Conservation (phyloP, 768 basidiomycete genomes). For the Amanita fuliginea region DNA sequence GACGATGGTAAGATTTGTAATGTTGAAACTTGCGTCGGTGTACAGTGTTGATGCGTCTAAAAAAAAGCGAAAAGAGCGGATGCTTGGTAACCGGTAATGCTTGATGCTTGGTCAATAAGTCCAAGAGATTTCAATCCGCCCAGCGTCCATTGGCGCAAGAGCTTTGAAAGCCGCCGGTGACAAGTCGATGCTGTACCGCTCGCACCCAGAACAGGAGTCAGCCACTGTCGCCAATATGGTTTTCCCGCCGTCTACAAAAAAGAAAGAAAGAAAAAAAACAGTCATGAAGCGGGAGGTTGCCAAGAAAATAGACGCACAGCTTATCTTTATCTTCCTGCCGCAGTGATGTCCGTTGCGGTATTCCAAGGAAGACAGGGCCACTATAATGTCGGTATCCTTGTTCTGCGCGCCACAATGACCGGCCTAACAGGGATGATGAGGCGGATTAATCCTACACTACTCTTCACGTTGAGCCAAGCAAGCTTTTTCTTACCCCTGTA, state of each 20-base stretch:
- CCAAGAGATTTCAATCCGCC: slow-evolving; percentile 16
- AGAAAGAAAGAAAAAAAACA: too few relatives aligned
- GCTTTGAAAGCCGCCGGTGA: slow-evolving; percentile 17
- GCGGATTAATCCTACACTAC: neutral
- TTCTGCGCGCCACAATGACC: slow-evolving; percentile 16
- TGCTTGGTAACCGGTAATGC: neutral
- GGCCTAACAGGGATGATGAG: slow-evolving; percentile 8
- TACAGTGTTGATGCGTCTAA: neutral
- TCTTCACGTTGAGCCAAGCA: neutral
- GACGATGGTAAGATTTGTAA: neutral
- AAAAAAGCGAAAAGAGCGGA: neutral
- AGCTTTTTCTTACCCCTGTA: slow-evolving; percentile 11
- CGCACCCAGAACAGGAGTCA: slow-evolving; percentile 21
- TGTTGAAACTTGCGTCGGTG: neutral
- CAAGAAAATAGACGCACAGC: slow-evolving; percentile 9
- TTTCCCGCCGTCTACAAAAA: slow-evolving; percentile 15
- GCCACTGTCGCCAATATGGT: slow-evolving; percentile 15
- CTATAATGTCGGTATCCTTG: slow-evolving; percentile 13
- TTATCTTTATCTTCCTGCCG: slow-evolving; percentile 14
- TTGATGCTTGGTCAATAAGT: neutral
- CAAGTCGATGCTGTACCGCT: slow-evolving; percentile 16
- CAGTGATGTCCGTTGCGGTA: slow-evolving; percentile 14
- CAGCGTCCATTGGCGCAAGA: slow-evolving; percentile 16
- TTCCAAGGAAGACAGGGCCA: slow-evolving; percentile 13
- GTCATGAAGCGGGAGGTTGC: neutral